phyloP scores from a whole-genome alignment of 2,329 filamentous ascomycete genomes.

The Diaporthe citrichinensis region DNA sequence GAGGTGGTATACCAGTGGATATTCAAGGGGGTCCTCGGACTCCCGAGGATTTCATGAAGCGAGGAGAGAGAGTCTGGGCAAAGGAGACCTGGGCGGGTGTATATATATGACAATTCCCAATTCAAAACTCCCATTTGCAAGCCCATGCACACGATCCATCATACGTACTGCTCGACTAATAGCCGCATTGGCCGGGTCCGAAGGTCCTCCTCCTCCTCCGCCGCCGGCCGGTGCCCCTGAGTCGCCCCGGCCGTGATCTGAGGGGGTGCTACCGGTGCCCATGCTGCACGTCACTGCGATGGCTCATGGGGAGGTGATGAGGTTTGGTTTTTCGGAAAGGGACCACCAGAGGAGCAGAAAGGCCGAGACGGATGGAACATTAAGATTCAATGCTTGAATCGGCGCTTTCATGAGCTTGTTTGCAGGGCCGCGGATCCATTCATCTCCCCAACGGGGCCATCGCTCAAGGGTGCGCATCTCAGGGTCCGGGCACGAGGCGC shows the following conservation, averaged over 20 bases:
- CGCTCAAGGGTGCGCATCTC: not conserved
- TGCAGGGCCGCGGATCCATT: not conserved
- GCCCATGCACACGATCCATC: no score
- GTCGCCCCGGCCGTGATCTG: conserved; percentile 35
- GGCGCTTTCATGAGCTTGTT: not conserved
- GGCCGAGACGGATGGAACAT: conserved; percentile 14
- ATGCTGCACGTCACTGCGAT: conserved; percentile 15
- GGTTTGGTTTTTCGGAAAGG: no score
- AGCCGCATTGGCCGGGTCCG: conserved; percentile 28
- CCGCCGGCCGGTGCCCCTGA: conserved; percentile 26
- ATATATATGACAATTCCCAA: not conserved
- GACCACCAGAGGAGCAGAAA: not conserved
- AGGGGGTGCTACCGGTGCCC: conserved; percentile 30
- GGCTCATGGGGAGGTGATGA: not conserved
- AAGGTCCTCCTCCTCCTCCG: conserved; percentile 5
- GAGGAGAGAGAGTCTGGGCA: not conserved
- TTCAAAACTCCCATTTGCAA: not conserved
- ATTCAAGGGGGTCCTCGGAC: conserved; percentile 29
- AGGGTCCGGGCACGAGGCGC: conserved; percentile 1
- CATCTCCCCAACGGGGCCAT: not conserved
- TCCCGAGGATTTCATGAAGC: conserved; percentile 17
- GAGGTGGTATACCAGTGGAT: conserved; percentile 30
- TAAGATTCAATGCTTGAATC: conserved; percentile 6
- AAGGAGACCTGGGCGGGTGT: not conserved
- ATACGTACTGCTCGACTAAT: conserved; percentile 41